Percentiles rank a stretch among this genome's conserved stretches.
Evolutionary conservation across 2,329 filamentous ascomycete genomes (phyloP).

Genomic region (Emmonsiellopsis sp.): DNA sequence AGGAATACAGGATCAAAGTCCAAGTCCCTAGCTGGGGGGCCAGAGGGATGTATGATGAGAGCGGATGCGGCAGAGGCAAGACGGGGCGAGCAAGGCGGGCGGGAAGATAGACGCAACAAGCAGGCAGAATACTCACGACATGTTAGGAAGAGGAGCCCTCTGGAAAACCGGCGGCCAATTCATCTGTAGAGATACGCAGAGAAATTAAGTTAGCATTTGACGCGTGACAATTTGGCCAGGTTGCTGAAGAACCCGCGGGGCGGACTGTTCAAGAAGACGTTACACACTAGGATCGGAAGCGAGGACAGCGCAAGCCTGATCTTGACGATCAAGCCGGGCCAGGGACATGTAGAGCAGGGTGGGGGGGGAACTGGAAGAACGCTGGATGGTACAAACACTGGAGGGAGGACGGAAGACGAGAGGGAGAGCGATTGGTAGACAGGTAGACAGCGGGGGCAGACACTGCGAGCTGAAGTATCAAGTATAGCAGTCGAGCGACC

Average conservation of each 20-base stretch:
- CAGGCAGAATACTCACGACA: slow-evolving; percentile 14
- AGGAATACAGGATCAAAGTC: slow-evolving; percentile 3
- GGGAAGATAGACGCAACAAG: slow-evolving; percentile 2
- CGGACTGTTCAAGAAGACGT: slow-evolving; percentile 6
- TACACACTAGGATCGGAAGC: slow-evolving; percentile 12
- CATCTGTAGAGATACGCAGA: slow-evolving; percentile 15
- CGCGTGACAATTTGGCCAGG: slow-evolving; percentile 6
- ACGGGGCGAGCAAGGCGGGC: not conserved
- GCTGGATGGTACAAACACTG: slow-evolving; percentile 6
- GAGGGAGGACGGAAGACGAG: not conserved
- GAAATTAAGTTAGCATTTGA: slow-evolving; percentile 12
- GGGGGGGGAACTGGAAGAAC: not conserved
- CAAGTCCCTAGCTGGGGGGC: slow-evolving; percentile 1
- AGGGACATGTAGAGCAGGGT: not conserved
- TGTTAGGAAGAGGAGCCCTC: slow-evolving; percentile 15
- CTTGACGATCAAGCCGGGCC: slow-evolving; percentile 9
- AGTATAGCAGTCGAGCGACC: too few species aligned
- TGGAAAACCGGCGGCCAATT: slow-evolving; percentile 15
- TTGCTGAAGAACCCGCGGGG: not conserved
- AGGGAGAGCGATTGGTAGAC: slow-evolving; percentile 1
- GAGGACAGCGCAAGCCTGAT: slow-evolving; percentile 11
- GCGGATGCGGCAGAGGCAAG: slow-evolving; percentile 6
- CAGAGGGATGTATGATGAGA: slow-evolving; percentile 11
- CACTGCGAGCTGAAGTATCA: too few species aligned
- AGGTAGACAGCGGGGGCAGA: not conserved